Conservation (phyloP, 2,329 filamentous ascomycete genomes). For the Ophiostoma populinum region DNA sequence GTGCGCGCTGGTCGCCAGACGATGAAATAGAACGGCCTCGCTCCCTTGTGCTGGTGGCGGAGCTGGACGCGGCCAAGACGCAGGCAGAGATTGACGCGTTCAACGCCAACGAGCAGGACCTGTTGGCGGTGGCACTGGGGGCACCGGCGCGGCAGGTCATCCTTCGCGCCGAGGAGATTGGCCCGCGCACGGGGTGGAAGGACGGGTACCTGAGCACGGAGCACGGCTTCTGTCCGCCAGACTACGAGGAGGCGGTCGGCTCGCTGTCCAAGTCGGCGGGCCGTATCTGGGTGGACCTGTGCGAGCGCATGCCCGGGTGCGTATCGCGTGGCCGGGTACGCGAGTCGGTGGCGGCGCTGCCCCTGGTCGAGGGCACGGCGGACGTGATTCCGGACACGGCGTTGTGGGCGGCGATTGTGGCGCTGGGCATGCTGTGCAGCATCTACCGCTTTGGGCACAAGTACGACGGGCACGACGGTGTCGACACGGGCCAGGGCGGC, state of each 20-base stretch:
- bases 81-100: slow-evolving; percentile 32
- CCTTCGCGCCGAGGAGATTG: slow-evolving; percentile 33
- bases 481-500: slow-evolving; percentile 18
- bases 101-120: slow-evolving; percentile 28
- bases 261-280: slow-evolving; percentile 30
- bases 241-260: slow-evolving; percentile 30
- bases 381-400: slow-evolving; percentile 33
- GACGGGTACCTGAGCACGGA: slow-evolving; percentile 34
- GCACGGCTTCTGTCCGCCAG: slow-evolving; percentile 32
- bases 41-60: too few species aligned
- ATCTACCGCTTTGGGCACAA: slow-evolving; percentile 36
- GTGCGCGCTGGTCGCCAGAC: too few species aligned
- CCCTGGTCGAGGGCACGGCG: slow-evolving; percentile 29
- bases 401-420: slow-evolving; percentile 34
- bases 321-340: slow-evolving; percentile 31
- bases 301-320: slow-evolving; percentile 34
- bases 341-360: slow-evolving; percentile 29
- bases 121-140: slow-evolving; percentile 33
- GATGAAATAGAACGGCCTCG: too few species aligned
- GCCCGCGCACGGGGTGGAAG: slow-evolving; percentile 30
- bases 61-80: too few species aligned
- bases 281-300: slow-evolving; percentile 36
- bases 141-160: slow-evolving; percentile 37
- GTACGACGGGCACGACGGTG: slow-evolving; percentile 33
- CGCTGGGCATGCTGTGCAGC: slow-evolving; percentile 33